These are phyloP conservation scores for Phaeoacremonium minimum DNA, from an alignment of 2,329 filamentous ascomycete genomes.

Conservation along the genomic window DNA sequence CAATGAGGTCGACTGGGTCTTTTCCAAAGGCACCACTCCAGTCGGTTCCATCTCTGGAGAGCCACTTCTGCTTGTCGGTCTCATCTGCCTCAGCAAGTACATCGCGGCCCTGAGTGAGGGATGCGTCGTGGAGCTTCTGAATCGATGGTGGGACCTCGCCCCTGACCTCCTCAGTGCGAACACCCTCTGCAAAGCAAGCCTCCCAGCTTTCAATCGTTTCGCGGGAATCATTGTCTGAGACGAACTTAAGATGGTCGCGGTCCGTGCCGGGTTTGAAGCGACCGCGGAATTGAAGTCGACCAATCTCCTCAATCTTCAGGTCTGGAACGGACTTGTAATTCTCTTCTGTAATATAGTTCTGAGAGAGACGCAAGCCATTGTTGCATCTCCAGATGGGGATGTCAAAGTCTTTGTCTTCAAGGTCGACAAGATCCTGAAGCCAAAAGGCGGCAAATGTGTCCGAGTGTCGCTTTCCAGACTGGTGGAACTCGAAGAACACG, in stretches of 20 bases:
- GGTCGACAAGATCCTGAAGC: slow-evolving; percentile 81
- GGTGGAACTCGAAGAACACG: slow-evolving; percentile 81
- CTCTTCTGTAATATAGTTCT: slow-evolving; percentile 85
- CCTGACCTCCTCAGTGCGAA: slow-evolving; percentile 66
- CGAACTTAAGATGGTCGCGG: slow-evolving; percentile 76
- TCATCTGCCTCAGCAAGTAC: slow-evolving; percentile 69
- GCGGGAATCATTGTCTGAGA: slow-evolving; percentile 80
- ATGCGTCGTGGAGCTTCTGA: slow-evolving; percentile 75
- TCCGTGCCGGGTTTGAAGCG: slow-evolving; percentile 90
- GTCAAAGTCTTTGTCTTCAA: slow-evolving; percentile 71
- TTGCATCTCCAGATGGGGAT: slow-evolving; percentile 89
- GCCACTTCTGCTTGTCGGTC: slow-evolving; percentile 73
- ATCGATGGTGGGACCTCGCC: slow-evolving; percentile 70
- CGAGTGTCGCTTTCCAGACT: slow-evolving; percentile 61
- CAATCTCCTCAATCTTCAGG: slow-evolving; percentile 73
- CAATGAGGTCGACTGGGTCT: slow-evolving; percentile 56
- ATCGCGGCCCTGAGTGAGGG: slow-evolving; percentile 74
- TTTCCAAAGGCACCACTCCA: slow-evolving; percentile 84
- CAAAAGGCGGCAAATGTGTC: slow-evolving; percentile 78
- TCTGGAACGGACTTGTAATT: slow-evolving; percentile 69
- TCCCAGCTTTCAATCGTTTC: slow-evolving; percentile 97
- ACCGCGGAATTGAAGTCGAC: slow-evolving; percentile 73
- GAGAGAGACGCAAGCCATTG: slow-evolving; percentile 70
- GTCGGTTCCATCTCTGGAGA: slow-evolving; percentile 74
- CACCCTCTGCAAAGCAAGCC: slow-evolving; percentile 82